phyloP scores from a whole-genome alignment of 192 early-diverging fungal genomes.

The Coemansia sp. region DNA sequence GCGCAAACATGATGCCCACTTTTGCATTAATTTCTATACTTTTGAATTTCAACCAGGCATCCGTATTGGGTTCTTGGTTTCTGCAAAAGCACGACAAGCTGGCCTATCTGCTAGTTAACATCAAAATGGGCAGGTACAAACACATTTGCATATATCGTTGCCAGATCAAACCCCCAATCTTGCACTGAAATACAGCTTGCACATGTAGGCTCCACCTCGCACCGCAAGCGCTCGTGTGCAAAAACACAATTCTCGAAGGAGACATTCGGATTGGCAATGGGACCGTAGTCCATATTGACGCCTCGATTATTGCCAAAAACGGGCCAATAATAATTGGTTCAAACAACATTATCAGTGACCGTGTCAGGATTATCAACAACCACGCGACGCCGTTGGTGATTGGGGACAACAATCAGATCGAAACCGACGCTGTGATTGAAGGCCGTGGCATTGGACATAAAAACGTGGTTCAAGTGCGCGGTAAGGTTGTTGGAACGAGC shows the following conservation, averaged over 20 bases:
- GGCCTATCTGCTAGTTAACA: constrained; percentile 8
- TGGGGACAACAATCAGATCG: constrained; percentile 50
- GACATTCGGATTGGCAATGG: constrained; percentile 48
- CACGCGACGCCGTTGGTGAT: constrained; percentile 39
- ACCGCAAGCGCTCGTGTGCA: constrained; percentile 47
- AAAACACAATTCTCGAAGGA: constrained; percentile 46
- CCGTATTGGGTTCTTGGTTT: constrained; percentile 1
- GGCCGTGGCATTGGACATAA: constrained; percentile 49
- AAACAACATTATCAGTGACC: constrained; percentile 53
- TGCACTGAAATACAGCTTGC: not conserved
- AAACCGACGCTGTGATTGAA: constrained; percentile 41
- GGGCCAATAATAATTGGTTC: constrained; percentile 51
- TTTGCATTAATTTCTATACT: not conserved
- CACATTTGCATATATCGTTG: not conserved
- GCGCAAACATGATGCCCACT: not conserved
- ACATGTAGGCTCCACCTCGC: constrained; percentile 41
- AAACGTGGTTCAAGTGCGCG: constrained; percentile 42
- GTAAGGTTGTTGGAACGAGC: constrained; percentile 28
- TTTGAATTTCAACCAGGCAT: not conserved
- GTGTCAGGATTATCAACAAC: constrained; percentile 39
- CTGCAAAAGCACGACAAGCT: constrained; percentile 11
- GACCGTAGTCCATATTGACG: constrained; percentile 49
- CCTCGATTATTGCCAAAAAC: constrained; percentile 47
- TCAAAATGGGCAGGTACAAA: constrained; percentile 33
- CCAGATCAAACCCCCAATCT: not conserved